These are phyloP conservation scores for Coemansia javaensis DNA, from an alignment of 192 early-diverging fungal species.

Conservation along the genomic window DNA sequence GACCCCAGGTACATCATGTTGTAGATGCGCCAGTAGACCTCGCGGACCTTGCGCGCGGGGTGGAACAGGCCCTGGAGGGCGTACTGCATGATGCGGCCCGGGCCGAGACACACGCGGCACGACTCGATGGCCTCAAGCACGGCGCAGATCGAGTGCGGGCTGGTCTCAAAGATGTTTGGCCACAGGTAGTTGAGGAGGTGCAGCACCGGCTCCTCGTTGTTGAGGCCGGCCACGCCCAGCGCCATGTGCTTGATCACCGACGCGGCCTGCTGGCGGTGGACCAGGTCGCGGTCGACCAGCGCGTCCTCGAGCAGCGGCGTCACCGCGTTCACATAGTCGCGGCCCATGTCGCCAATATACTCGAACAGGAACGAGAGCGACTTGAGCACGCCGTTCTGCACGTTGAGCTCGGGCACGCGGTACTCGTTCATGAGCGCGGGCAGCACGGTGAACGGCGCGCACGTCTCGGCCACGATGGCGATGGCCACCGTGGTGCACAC, in stretches of 20 bases:
- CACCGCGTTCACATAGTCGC: conserved; percentile 97
- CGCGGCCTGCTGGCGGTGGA: conserved; percentile 97
- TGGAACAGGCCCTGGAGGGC: conserved; percentile 95
- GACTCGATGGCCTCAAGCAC: conserved; percentile 98
- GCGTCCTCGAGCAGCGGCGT: conserved; percentile 95
- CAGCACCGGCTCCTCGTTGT: conserved; percentile 88
- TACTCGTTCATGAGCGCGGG: conserved; percentile 99
- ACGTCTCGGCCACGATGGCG: conserved; percentile 95
- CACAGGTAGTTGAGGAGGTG: conserved; percentile 95
- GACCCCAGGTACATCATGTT: conserved; percentile 89
- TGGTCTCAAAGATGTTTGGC: conserved; percentile 98
- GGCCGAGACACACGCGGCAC: conserved; percentile 83
- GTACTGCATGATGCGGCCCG: conserved; percentile 79
- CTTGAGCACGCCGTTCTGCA: conserved; percentile 99
- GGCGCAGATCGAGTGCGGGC: conserved; percentile 96
- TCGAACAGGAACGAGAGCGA: conserved; percentile 94
- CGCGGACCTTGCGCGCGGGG: conserved; percentile 88
- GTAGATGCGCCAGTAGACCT: conserved; percentile 99
- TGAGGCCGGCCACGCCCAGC: conserved; percentile 85
- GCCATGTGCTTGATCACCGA: conserved; percentile 93
- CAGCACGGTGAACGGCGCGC: conserved; percentile 95
- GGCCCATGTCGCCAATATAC: conserved; percentile 98
- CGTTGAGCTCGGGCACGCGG: conserved; percentile 97
- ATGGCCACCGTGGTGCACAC: conserved; percentile 99
- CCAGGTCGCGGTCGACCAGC: conserved; percentile 93